A percentile compares a stretch with the other conserved stretches of the same genome.
phyloP scores from a whole-genome alignment of 306 rosid species.

The Rosa lucieae region DNA sequence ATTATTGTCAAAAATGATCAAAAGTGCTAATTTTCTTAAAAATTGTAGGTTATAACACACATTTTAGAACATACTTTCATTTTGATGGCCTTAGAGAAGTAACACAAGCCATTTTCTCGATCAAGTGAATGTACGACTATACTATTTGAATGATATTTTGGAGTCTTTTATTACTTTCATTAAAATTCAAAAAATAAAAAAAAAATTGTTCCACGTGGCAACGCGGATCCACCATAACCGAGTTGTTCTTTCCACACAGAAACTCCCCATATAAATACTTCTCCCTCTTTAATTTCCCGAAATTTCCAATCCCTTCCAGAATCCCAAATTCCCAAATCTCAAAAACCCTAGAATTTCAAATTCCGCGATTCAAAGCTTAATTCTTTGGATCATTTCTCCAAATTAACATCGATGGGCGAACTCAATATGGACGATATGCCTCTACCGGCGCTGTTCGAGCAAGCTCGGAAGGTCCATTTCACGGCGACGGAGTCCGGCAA shows the following conservation, averaged over 20 bases:
- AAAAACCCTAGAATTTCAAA: conserved; percentile 14
- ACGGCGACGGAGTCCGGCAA: conserved; percentile 53
- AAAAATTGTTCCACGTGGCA: neutral
- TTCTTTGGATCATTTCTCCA: neutral
- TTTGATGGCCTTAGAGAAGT: too few relatives aligned
- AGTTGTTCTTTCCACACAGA: neutral
- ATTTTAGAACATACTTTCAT: too few relatives aligned
- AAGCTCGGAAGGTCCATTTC: conserved; percentile 72
- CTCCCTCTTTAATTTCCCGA: neutral
- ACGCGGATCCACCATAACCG: neutral
- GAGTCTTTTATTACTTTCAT: too few relatives aligned
- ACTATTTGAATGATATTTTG: too few relatives aligned
- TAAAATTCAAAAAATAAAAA: too few relatives aligned
- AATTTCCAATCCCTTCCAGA: neutral
- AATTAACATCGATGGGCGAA: conserved; percentile 34
- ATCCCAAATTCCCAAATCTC: neutral
- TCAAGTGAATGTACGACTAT: too few relatives aligned
- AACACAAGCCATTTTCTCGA: too few relatives aligned
- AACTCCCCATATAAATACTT: neutral
- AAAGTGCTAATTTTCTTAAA: too few relatives aligned
- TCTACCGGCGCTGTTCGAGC: conserved; percentile 74
- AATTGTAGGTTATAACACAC: too few relatives aligned
- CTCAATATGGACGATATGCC: conserved; percentile 63
- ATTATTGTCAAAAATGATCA: too few relatives aligned
- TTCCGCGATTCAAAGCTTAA: neutral